Base-by-base conservation (phyloP, 495 filamentous ascomycete genomes). In the Neurospora sp. region DNA sequence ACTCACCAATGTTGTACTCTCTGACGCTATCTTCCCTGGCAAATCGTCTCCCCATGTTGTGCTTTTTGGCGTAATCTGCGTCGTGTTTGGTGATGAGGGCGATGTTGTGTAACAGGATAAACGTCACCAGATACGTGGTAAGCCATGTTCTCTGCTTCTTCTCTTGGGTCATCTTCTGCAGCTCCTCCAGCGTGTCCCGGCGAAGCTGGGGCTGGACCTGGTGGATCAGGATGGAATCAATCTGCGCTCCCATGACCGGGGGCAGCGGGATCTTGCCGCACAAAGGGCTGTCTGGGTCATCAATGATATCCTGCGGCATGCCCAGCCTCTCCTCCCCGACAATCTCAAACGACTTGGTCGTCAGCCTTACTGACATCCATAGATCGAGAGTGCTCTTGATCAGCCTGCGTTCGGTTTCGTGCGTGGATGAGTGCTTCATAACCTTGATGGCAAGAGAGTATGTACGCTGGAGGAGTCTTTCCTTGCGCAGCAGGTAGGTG, bases 221-320 rank as follows among this genome's bases (percentile, higher is more conserved):
- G 72, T 88, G 85, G 59, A 89, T 88, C 40, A 88, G 79, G 40
- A 89, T 82, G 72, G 85, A 82, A 70, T 89, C 87, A 31, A 89
- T 83, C 73, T 89, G 88, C 38, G 87, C 87, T 40, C 86, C 86
- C 85, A 89, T 86, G 40, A 89, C 86, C 3, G 88, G 88, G 11
- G 88, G 87, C 11, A 89, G 78, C 27, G 87, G 88, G 7, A 88
- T 85, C 70, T 85, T 86, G 44, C 83, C 83, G 37, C 81, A 78
- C 61, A 86, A 82, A 14, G 87, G 83, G 71, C 83, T 87, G 16
- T 78, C 81, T 35, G 81, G 76, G 73, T 88, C 87, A 74, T 86
- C 80, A 75, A 85, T 84, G 42, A 79, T 69, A 71, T 86, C 77
- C 41, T 72, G 75, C 18, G 78, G 41, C 85, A 88, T 88, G 18